phyloP scores from a whole-genome alignment of 345 rosid species.

The Carallia brachiata region DNA sequence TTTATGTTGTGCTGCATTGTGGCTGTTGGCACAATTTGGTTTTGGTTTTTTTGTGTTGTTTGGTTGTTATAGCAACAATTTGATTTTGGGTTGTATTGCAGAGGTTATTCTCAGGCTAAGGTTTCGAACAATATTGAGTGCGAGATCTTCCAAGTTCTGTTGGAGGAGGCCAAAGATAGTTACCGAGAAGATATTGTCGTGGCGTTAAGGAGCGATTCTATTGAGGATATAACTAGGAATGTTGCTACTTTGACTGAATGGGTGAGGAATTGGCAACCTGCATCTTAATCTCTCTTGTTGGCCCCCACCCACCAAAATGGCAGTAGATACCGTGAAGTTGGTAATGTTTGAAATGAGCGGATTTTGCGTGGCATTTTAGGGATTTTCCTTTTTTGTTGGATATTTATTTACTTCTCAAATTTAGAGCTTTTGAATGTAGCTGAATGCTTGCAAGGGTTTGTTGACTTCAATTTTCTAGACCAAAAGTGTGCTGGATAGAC shows the following conservation, averaged over 20 bases:
- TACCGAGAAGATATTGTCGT: conserved; percentile 57
- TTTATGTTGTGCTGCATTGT: no score
- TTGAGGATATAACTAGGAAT: conserved; percentile 68
- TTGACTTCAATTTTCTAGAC: no score
- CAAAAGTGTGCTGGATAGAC: no score
- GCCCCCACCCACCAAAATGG: no score
- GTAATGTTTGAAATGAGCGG: no score
- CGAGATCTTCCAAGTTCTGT: conserved; percentile 68
- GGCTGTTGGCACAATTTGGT: no score
- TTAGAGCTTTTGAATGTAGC: no score
- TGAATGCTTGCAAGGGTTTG: no score
- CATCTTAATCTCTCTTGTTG: not conserved
- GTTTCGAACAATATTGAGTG: conserved; percentile 80
- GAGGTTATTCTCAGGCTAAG: conserved; percentile 70
- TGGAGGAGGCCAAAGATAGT: conserved; percentile 86
- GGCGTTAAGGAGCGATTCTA: conserved; percentile 53
- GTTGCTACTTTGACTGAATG: conserved; percentile 55
- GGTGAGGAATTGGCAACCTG: conserved; percentile 52
- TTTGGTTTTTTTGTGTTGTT: not conserved
- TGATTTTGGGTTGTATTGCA: conserved; percentile 21
- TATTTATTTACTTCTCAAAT: no score
- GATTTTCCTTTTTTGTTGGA: no score
- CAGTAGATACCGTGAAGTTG: no score
- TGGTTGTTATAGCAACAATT: not conserved
- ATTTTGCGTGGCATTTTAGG: no score